phyloP scores from a whole-genome alignment of 2,329 filamentous ascomycete genomes.

The Biscogniauxia sp. region DNA sequence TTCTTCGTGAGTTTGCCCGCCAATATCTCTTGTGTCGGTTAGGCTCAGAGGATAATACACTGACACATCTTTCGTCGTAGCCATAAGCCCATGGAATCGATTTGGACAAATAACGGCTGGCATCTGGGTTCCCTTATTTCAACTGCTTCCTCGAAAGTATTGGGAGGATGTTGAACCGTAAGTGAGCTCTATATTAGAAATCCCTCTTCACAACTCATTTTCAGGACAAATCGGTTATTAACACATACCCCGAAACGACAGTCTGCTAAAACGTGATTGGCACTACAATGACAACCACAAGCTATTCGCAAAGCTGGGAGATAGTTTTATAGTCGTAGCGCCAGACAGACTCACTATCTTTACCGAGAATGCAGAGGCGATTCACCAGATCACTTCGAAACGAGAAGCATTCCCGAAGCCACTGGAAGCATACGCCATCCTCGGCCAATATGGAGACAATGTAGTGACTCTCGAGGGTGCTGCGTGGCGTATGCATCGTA shows the following conservation, averaged over 20 bases:
- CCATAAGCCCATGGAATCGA: conserved; percentile 47
- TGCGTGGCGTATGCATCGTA: conserved; percentile 71
- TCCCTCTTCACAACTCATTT: neutral
- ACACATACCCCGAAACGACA: conserved; percentile 8
- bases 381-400: conserved; percentile 62
- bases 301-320: conserved; percentile 58
- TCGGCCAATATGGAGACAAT: conserved; percentile 69
- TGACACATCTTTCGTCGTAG: conserved; percentile 30
- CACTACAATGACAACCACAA: conserved; percentile 53
- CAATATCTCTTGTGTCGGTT: neutral
- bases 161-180: conserved; percentile 62
- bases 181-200: conserved; percentile 25
- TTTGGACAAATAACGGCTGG: conserved; percentile 55
- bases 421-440: conserved; percentile 53
- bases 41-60: neutral
- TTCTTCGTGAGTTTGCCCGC: conserved; percentile 46
- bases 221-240: neutral
- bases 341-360: conserved; percentile 53
- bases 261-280: conserved; percentile 56
- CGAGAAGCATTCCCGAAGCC: conserved; percentile 72
- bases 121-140: conserved; percentile 56
- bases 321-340: conserved; percentile 64
- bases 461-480: conserved; percentile 68
- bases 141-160: conserved; percentile 50
- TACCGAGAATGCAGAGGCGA: conserved; percentile 62